Base-by-base conservation (phyloP, 768 basidiomycete genomes). In the Trametes coccinea region DNA sequence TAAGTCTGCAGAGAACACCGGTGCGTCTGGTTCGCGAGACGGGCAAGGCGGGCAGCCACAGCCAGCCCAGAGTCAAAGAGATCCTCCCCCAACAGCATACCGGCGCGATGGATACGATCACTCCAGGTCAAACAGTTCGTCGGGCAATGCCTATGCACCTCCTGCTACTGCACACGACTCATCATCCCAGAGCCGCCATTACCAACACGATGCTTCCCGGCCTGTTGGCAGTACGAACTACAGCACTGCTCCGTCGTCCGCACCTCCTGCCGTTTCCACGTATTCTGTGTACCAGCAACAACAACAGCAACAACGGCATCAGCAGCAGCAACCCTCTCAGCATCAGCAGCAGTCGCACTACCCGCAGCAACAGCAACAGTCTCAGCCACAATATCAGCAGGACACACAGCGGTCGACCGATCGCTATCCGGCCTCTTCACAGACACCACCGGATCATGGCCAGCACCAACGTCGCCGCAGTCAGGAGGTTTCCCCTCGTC, bases 301-400 rank as follows among this genome's bases (percentile, higher is more conserved):
- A 16, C 69, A 64, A 41, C 53, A 53, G 40, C 69, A 63, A 43
- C 63, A 59, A 40, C 70, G 58, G 50, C 68, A 61, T 50, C 59
- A 34, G 50, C 67, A 33, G 31, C 61, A 47, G 33, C 62, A 40
- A 43, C 53, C 43, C 27, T 27, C 54, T 41, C 44, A 53, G 13
- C 59, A 48, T 7, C 57, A 59, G 3, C 55, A 60, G 50, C 45
- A 48, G 40, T 68, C 61, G 43, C 63, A 59, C 33, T 69, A 59
- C 47, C 68, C 59, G 53, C 59, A 34, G 50, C 67, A 33, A 45
- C 61, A 34, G 50, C 67, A 33, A 45, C 61, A 49, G 41, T 27
- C 54, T 46, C 44, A 53, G 13, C 59, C 34, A 37, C 34, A 37
- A 4, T 50, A 54, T 30, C 53, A 53, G n/a, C 53, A 53, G 22